Evolutionary conservation across 2,329 filamentous ascomycete genomes (phyloP).

Genomic region (Emmonsia crescens): DNA sequence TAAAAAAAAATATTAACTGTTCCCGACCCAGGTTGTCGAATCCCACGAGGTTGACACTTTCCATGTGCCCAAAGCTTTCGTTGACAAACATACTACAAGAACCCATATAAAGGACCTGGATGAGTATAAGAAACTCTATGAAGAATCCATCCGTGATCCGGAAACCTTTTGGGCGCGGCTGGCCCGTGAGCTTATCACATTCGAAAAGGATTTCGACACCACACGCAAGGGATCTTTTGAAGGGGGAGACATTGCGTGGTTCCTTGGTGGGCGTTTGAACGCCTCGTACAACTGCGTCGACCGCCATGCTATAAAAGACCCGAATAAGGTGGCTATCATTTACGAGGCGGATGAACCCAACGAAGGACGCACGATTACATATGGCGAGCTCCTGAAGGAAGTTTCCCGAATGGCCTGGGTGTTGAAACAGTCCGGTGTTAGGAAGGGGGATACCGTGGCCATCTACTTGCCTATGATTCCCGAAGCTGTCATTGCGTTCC

Average conservation of each 20-base stretch:
- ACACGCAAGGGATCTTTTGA: slow-evolving; percentile 65
- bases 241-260: slow-evolving; percentile 85
- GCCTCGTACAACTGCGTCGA: slow-evolving; percentile 97
- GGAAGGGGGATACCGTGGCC: slow-evolving; percentile 93
- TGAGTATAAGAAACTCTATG: slow-evolving; percentile 54
- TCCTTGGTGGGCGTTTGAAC: slow-evolving; percentile 84
- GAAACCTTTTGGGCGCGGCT: slow-evolving; percentile 79
- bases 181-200: slow-evolving; percentile 80
- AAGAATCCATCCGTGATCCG: slow-evolving; percentile 81
- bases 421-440: slow-evolving; percentile 88
- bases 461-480: slow-evolving; percentile 99
- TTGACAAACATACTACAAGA: slow-evolving; percentile 49
- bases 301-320: slow-evolving; percentile 89
- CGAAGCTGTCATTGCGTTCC: slow-evolving; percentile 80
- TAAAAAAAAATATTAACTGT: not conserved
- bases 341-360: slow-evolving; percentile 91
- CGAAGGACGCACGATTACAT: slow-evolving; percentile 83
- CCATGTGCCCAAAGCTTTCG: slow-evolving; percentile 48
- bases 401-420: slow-evolving; percentile 80
- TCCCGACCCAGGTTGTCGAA: slow-evolving; percentile 34
- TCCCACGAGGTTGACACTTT: slow-evolving; percentile 40
- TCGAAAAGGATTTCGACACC: slow-evolving; percentile 86
- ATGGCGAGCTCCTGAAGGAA: slow-evolving; percentile 83
- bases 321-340: slow-evolving; percentile 88
- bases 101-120: slow-evolving; percentile 50